Percentiles rank a stretch among this genome's conserved stretches.
phyloP scores from a whole-genome alignment of 2,329 filamentous ascomycete genomes.

The Stagonosporopsis tanaceti region DNA sequence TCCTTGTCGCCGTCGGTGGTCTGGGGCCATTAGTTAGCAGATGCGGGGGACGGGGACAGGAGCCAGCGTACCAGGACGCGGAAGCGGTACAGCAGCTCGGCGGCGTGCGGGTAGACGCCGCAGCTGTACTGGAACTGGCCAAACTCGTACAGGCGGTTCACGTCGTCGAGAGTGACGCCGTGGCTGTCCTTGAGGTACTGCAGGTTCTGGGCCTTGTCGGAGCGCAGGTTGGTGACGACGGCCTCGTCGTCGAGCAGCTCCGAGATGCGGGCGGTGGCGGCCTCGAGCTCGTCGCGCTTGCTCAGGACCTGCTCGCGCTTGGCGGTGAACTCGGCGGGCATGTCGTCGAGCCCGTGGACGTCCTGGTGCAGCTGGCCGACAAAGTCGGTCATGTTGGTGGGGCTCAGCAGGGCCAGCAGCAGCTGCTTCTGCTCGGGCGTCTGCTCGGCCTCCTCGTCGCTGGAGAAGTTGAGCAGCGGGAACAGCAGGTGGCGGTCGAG shows the following conservation, averaged over 20 bases:
- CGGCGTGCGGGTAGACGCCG: constrained; percentile 88
- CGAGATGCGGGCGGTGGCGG: constrained; percentile 87
- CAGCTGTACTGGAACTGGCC: constrained; percentile 98
- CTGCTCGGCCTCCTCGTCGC: constrained; percentile 80
- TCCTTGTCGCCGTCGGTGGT: constrained; percentile 99
- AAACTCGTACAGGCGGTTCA: constrained; percentile 93
- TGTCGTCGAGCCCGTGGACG: constrained; percentile 78
- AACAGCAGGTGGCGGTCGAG: constrained; percentile 97
- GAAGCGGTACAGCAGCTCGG: constrained; percentile 96
- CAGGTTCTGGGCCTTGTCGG: constrained; percentile 98
- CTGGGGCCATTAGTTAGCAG: constrained; percentile 28
- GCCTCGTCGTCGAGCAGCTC: constrained; percentile 86
- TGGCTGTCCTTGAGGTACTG: constrained; percentile 97
- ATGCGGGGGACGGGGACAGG: background rate
- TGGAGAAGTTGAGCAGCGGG: constrained; percentile 91
- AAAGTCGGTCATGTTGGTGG: constrained; percentile 99
- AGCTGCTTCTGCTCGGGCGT: constrained; percentile 78
- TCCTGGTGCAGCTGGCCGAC: constrained; percentile 91
- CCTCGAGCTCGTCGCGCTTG: constrained; percentile 81
- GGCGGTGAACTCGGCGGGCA: constrained; percentile 84
- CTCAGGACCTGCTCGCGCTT: constrained; percentile 89
- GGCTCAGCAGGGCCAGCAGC: constrained; percentile 93
- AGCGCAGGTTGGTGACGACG: constrained; percentile 88
- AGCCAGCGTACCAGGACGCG: constrained; percentile 72
- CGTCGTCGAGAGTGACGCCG: constrained; percentile 92